Conservation (phyloP, 2,329 filamentous ascomycete genomes). For the Sclerotinia minor region DNA sequence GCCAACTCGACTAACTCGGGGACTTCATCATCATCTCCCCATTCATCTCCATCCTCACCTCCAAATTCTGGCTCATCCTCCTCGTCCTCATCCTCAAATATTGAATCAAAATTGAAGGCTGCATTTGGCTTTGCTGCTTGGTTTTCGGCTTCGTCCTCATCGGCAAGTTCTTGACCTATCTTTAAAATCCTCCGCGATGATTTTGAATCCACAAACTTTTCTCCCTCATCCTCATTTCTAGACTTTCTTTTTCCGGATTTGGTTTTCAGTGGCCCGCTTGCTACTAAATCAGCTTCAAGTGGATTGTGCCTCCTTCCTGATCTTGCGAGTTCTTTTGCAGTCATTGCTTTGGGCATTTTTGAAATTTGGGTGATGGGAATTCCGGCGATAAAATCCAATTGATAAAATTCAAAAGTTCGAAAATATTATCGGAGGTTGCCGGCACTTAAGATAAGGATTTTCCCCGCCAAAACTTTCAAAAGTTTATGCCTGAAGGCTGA, state of each 20-base stretch:
- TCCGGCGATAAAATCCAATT: constrained; percentile 21
- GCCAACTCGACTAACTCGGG: constrained; percentile 78
- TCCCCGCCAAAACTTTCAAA: background rate
- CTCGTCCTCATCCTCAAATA: constrained; percentile 61
- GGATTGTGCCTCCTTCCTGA: constrained; percentile 78
- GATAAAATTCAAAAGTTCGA: constrained; percentile 27
- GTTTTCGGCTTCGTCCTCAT: constrained; percentile 67
- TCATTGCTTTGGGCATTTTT: constrained; percentile 76
- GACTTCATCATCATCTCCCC: constrained; percentile 76
- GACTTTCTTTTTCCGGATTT: constrained; percentile 71
- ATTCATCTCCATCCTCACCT: constrained; percentile 60
- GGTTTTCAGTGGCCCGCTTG: constrained; percentile 69
- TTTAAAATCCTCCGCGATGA: constrained; percentile 85
- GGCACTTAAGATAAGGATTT: constrained; percentile 27
- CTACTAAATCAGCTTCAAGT: constrained; percentile 81
- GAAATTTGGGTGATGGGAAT: constrained; percentile 24
- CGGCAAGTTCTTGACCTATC: constrained; percentile 83
- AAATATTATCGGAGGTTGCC: constrained; percentile 20
- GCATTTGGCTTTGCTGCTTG: constrained; percentile 51
- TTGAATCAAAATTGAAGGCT: constrained; percentile 78
- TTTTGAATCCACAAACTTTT: constrained; percentile 81
- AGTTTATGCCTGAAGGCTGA: background rate
- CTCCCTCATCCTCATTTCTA: constrained; percentile 59
- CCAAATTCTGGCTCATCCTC: constrained; percentile 51
- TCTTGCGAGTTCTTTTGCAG: constrained; percentile 55